These are phyloP conservation scores for Leccinellum rugosiceps DNA, from an alignment of 768 basidiomycete species.

Conservation along the genomic window DNA sequence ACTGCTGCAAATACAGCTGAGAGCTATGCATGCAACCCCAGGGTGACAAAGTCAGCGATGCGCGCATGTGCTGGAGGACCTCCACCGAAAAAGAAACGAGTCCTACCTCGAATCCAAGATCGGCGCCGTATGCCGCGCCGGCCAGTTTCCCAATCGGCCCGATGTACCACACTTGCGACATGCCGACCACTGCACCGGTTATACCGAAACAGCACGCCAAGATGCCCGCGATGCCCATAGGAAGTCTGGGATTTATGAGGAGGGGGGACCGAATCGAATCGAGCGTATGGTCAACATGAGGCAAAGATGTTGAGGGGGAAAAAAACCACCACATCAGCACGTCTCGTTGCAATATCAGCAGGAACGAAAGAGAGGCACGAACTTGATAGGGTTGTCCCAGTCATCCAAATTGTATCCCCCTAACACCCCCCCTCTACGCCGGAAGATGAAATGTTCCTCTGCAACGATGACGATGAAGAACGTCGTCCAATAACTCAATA, in stretches of 20 bases:
- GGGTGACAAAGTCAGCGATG: not conserved
- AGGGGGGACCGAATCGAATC: not conserved
- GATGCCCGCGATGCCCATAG: conserved; percentile 47
- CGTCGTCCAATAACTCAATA: conserved; percentile 45
- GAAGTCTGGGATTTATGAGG: conserved; percentile 35
- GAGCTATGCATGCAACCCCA: conserved; percentile 25
- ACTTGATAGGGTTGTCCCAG: conserved; percentile 42
- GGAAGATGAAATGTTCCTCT: conserved; percentile 48
- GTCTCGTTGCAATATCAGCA: no score
- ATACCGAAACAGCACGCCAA: conserved; percentile 46
- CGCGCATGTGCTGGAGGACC: not conserved
- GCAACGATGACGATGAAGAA: conserved; percentile 45
- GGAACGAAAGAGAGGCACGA: conserved; percentile 7
- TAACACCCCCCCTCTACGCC: conserved; percentile 36
- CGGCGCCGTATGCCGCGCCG: conserved; percentile 43
- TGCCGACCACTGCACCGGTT: conserved; percentile 48
- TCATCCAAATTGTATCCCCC: conserved; percentile 52
- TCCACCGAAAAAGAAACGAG: not conserved
- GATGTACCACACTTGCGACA: conserved; percentile 53
- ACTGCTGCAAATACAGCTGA: conserved; percentile 46
- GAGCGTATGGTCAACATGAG: no score
- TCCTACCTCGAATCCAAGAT: conserved; percentile 52
- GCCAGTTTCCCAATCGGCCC: conserved; percentile 46
- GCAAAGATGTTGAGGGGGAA: no score
- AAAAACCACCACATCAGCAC: no score